Conservation (phyloP, 306 rosid species). For the Oemleria cerasiformis region DNA sequence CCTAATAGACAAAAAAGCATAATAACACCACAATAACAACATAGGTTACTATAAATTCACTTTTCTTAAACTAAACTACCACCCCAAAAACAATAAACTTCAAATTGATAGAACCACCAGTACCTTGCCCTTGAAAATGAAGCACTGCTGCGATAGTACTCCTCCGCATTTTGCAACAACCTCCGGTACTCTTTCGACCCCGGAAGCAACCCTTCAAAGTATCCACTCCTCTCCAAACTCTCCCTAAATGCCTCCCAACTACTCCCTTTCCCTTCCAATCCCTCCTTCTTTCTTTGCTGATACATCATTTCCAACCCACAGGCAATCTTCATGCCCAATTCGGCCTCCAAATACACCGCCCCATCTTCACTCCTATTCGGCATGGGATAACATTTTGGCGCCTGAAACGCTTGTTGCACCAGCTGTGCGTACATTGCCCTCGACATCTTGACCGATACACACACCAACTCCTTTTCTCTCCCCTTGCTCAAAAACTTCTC, state of each 20-base stretch:
- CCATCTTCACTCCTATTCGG: constrained; percentile 34
- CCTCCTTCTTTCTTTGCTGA: constrained; percentile 71
- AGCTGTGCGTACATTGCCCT: constrained; percentile 95
- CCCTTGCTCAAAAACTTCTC: constrained; percentile 65
- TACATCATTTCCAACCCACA: constrained; percentile 96
- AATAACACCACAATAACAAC: background rate
- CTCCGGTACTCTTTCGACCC: constrained; percentile 75
- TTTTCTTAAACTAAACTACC: background rate
- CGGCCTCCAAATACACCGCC: constrained; percentile 50
- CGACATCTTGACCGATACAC: constrained; percentile 70
- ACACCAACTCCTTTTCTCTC: constrained; percentile 54
- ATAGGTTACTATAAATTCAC: background rate
- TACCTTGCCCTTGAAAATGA: constrained; percentile 60
- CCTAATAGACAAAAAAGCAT: background rate
- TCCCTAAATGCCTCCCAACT: constrained; percentile 70
- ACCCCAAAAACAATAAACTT: background rate
- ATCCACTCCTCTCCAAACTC: constrained; percentile 74
- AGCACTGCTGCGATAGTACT: constrained; percentile 59
- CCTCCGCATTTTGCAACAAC: constrained; percentile 75
- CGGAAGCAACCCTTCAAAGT: constrained; percentile 68
- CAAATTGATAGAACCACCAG: background rate
- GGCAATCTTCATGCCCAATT: constrained; percentile 85
- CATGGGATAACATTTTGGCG: constrained; percentile 80
- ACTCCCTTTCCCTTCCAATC: constrained; percentile 65
- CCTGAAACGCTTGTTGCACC: constrained; percentile 76